Evolutionary conservation across 2,329 filamentous ascomycete species (phyloP).

Genomic region (Elsinoe fawcettii): DNA sequence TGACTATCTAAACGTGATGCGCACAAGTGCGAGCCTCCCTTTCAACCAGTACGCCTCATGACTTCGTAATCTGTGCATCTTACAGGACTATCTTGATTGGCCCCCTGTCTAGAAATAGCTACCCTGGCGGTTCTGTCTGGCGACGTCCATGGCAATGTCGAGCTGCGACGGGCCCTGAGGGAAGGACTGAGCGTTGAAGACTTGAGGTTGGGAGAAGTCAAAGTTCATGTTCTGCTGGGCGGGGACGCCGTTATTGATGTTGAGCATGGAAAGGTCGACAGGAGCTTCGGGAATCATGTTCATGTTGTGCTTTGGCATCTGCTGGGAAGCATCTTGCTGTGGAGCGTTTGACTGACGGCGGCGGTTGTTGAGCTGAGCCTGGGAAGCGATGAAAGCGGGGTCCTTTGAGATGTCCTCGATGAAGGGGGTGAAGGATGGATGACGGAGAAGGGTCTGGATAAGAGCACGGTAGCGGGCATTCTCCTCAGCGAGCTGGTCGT

Average conservation of each 20-base stretch:
- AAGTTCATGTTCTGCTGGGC: slow-evolving; percentile 16
- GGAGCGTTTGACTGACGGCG: slow-evolving; percentile 17
- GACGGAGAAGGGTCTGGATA: slow-evolving; percentile 59
- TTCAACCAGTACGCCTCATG: slow-evolving; percentile 6
- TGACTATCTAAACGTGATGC: slow-evolving; percentile 8
- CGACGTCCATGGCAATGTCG: slow-evolving; percentile 12
- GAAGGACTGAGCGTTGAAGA: slow-evolving; percentile 66
- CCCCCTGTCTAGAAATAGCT: slow-evolving; percentile 9
- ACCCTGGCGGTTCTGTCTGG: slow-evolving; percentile 13
- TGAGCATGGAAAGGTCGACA: slow-evolving; percentile 66
- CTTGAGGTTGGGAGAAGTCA: slow-evolving; percentile 51
- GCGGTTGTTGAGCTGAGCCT: slow-evolving; percentile 15
- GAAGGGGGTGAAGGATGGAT: slow-evolving; percentile 43
- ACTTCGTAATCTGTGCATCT: background rate
- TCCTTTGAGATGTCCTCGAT: slow-evolving; percentile 37
- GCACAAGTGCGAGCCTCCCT: background rate
- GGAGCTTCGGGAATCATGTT: slow-evolving; percentile 73
- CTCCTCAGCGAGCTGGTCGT: slow-evolving; percentile 68
- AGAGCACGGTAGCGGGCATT: slow-evolving; percentile 52
- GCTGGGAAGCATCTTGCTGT: slow-evolving; percentile 26
- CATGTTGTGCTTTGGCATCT: slow-evolving; percentile 56
- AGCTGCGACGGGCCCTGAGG: slow-evolving; percentile 33
- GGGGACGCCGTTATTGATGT: slow-evolving; percentile 42
- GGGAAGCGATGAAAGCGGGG: slow-evolving; percentile 27
- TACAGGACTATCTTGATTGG: background rate